phyloP scores from a whole-genome alignment of 2,329 filamentous ascomycete species.

The Microsporum ferrugineum region DNA sequence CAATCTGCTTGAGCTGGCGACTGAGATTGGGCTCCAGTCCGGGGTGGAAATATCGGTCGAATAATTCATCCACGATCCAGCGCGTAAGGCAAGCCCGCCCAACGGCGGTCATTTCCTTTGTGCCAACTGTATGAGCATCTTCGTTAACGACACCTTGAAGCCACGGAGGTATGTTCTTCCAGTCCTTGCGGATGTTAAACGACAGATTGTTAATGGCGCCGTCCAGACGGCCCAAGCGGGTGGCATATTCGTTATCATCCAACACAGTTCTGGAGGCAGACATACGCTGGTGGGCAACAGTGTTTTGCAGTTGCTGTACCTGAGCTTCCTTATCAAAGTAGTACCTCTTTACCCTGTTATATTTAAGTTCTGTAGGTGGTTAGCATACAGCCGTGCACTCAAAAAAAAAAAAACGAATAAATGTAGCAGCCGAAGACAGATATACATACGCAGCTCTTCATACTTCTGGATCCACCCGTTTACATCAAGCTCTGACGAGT shows the following conservation, averaged over 20 bases:
- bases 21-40: slow-evolving; percentile 67
- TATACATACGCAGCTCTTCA: slow-evolving; percentile 36
- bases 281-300: slow-evolving; percentile 89
- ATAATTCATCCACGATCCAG: slow-evolving; percentile 85
- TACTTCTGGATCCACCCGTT: slow-evolving; percentile 34
- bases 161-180: slow-evolving; percentile 72
- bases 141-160: slow-evolving; percentile 67
- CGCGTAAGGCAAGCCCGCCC: slow-evolving; percentile 78
- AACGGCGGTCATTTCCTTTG: slow-evolving; percentile 95
- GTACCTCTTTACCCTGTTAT: slow-evolving; percentile 94
- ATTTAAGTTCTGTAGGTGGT: slow-evolving; percentile 62
- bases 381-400: neutral
- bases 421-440: neutral
- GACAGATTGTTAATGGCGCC: slow-evolving; percentile 89
- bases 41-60: slow-evolving; percentile 87
- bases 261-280: slow-evolving; percentile 88
- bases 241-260: slow-evolving; percentile 88
- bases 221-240: slow-evolving; percentile 79
- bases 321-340: slow-evolving; percentile 89
- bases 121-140: slow-evolving; percentile 74
- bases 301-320: slow-evolving; percentile 90
- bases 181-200: slow-evolving; percentile 93
- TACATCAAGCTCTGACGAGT: slow-evolving; percentile 34
- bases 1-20: slow-evolving; percentile 68
- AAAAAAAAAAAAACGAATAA: neutral